Evolutionary conservation across 2,329 filamentous ascomycete genomes (phyloP).

Genomic region (Colletotrichum tofieldiae): DNA sequence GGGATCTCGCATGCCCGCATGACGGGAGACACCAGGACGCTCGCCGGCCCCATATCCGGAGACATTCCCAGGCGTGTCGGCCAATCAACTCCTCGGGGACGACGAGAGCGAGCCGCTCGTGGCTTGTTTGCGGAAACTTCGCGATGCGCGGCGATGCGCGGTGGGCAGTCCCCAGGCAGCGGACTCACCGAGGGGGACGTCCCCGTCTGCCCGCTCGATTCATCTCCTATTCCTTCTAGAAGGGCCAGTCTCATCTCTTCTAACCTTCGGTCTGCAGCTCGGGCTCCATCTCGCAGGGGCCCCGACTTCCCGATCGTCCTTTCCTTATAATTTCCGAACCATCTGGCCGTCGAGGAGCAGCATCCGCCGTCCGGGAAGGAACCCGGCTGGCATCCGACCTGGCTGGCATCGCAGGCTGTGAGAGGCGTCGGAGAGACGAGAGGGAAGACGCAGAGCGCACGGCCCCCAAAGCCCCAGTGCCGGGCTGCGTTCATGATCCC

Average conservation of each 20-base stretch:
- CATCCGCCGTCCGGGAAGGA: background rate
- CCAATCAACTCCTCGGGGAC: background rate
- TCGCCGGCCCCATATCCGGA: constrained; percentile 29
- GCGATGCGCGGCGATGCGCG: background rate
- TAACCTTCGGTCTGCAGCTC: constrained; percentile 4
- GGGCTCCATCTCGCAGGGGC: background rate
- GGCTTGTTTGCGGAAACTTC: background rate
- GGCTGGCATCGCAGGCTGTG: background rate
- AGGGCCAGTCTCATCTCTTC: constrained; percentile 16
- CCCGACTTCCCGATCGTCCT: constrained; percentile 16
- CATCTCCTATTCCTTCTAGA: constrained; percentile 36
- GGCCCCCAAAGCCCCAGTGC: background rate
- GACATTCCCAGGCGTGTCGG: background rate
- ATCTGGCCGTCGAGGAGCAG: background rate
- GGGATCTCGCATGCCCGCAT: constrained; percentile 27
- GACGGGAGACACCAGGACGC: constrained; percentile 10
- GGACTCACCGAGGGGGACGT: background rate
- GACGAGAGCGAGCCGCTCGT: background rate
- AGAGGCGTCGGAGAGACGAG: background rate
- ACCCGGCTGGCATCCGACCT: background rate
- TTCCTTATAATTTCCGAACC: constrained; percentile 34
- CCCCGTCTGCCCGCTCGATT: background rate
- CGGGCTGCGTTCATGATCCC: background rate
- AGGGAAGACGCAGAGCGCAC: constrained; percentile 1
- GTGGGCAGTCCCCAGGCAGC: background rate